A percentile compares a stretch with the other conserved stretches of the same genome.
These are phyloP conservation scores for Rugosomyces carneus DNA, from an alignment of 1,284 basidiomycete species.

Conservation along the genomic window DNA sequence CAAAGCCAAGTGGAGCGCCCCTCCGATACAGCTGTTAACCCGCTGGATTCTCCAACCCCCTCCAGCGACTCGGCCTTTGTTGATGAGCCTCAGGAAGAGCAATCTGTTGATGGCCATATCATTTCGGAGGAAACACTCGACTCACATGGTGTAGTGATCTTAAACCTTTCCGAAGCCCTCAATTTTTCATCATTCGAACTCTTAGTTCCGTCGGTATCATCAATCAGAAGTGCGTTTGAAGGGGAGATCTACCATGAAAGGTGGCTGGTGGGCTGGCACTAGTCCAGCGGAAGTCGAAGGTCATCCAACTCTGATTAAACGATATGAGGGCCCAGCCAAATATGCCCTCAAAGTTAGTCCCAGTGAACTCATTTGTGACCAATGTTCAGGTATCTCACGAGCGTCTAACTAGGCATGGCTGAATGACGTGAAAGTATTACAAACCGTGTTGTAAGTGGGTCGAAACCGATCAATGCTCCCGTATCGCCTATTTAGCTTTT, in stretches of 20 bases:
- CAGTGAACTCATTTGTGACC: background rate
- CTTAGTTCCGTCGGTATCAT: constrained; percentile 44
- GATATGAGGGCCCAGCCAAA: constrained; percentile 34
- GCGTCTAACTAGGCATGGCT: constrained; percentile 36
- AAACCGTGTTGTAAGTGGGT: constrained; percentile 38
- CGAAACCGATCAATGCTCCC: background rate
- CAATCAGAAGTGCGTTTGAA: constrained; percentile 39
- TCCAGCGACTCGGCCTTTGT: background rate
- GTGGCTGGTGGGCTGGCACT: constrained; percentile 43
- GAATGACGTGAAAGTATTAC: constrained; percentile 44
- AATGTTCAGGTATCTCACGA: background rate
- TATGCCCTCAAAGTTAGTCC: constrained; percentile 28
- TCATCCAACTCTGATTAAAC: constrained; percentile 34
- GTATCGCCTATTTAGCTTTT: background rate
- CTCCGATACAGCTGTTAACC: background rate
- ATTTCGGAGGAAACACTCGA: constrained; percentile 19
- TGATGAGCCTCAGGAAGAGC: constrained; percentile 3
- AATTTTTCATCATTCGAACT: constrained; percentile 3
- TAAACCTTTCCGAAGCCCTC: background rate
- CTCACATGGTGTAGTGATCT: constrained; percentile 18
- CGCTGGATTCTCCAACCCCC: background rate
- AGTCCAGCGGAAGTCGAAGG: constrained; percentile 35
- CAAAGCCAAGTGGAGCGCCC: constrained; percentile 3
- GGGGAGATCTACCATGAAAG: constrained; percentile 28
- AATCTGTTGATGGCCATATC: constrained; percentile 11